Conservation (phyloP, 495 filamentous ascomycete species). For the Pseudevernia furfuracea region DNA sequence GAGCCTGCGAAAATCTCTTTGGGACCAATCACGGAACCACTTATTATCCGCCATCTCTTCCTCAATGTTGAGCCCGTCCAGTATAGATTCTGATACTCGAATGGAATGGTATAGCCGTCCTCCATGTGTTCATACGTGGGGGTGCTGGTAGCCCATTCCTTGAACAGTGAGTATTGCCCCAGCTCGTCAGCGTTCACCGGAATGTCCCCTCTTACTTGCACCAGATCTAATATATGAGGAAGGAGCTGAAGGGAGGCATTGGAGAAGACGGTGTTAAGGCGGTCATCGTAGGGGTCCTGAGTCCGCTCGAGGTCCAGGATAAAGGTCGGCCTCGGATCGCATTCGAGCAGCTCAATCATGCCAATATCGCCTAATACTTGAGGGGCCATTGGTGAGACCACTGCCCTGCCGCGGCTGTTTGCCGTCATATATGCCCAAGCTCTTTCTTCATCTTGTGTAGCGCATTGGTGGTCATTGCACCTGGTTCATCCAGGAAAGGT, state of each 20-base stretch:
- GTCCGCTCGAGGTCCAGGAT: slow-evolving; percentile 53
- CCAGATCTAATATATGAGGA: not conserved
- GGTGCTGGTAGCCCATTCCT: not conserved
- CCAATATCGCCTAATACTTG: slow-evolving; percentile 34
- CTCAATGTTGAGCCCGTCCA: slow-evolving; percentile 24
- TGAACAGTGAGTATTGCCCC: not conserved
- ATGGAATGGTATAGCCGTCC: slow-evolving; percentile 20
- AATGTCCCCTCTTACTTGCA: not conserved
- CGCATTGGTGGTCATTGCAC: not conserved
- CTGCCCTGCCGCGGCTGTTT: not conserved
- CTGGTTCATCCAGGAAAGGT: not conserved
- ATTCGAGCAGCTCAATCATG: slow-evolving; percentile 55
- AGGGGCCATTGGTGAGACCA: not conserved
- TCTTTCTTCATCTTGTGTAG: not conserved
- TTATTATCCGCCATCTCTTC: slow-evolving; percentile 1
- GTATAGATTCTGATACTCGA: not conserved
- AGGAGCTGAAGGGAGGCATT: not conserved
- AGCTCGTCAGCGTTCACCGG: not conserved
- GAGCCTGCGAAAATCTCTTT: slow-evolving; percentile 38
- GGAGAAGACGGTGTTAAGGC: not conserved
- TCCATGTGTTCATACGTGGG: not conserved
- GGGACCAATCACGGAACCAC: slow-evolving; percentile 57
- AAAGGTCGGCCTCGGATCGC: slow-evolving; percentile 61
- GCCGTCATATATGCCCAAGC: not conserved
- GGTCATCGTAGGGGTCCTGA: slow-evolving; percentile 13